A percentile compares a stretch with the other conserved stretches of the same genome.
These are phyloP conservation scores for Penicillium silybi DNA, from an alignment of 495 filamentous ascomycete species.

Conservation along the genomic window DNA sequence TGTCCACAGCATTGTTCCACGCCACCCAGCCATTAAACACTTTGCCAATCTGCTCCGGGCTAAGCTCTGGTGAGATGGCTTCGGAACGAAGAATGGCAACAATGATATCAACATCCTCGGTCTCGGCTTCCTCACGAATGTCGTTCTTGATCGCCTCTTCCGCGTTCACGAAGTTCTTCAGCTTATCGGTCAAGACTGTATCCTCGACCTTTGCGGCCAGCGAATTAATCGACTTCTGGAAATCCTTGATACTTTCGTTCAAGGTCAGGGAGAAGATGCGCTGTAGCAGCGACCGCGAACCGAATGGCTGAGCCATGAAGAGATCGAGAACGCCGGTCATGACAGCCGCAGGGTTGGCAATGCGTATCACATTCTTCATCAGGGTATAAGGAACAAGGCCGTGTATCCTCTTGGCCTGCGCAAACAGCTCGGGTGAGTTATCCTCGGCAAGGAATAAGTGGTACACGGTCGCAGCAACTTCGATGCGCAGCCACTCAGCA, in stretches of 20 bases:
- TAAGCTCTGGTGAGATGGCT: conserved; percentile 63
- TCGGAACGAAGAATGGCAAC: conserved; percentile 79
- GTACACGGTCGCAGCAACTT: conserved; percentile 94
- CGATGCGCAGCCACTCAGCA: conserved; percentile 96
- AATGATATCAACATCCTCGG: conserved; percentile 74
- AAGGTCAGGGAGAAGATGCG: conserved; percentile 89
- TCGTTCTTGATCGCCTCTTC: conserved; percentile 68
- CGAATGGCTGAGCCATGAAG: conserved; percentile 93
- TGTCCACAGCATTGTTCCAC: conserved; percentile 91
- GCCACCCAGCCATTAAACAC: conserved; percentile 95
- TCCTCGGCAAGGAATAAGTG: conserved; percentile 97
- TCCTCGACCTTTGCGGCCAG: conserved; percentile 73
- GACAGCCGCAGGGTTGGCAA: conserved; percentile 92
- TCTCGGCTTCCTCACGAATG: conserved; percentile 65
- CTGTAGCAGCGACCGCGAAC: conserved; percentile 83
- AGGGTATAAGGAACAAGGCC: conserved; percentile 88
- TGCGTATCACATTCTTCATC: conserved; percentile 92
- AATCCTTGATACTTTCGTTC: conserved; percentile 78
- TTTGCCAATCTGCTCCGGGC: conserved; percentile 67
- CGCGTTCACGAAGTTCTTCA: conserved; percentile 71
- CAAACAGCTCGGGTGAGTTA: conserved; percentile 93
- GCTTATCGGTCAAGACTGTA: conserved; percentile 70
- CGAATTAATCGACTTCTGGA: conserved; percentile 81
- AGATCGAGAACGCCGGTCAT: conserved; percentile 91
- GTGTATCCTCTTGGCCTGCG: conserved; percentile 88